A percentile compares a stretch with the other conserved stretches of the same genome.
Evolutionary conservation across 352 stramenopile species (phyloP).

Genomic region (Pythium biforme): DNA sequence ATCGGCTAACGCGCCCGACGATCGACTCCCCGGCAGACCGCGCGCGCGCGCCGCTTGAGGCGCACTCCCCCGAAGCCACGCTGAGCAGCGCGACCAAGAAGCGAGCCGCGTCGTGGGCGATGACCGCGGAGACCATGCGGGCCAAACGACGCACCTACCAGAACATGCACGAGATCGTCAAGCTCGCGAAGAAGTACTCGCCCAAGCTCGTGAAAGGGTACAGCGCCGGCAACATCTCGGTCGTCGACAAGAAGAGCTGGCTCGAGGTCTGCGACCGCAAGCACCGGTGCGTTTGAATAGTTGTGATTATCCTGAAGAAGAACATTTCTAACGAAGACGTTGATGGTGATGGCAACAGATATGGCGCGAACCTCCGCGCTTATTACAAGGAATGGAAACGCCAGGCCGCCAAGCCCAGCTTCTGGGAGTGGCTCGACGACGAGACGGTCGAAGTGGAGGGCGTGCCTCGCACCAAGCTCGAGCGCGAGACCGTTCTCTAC

Average conservation of each 20-base stretch:
- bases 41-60: constrained; percentile 2
- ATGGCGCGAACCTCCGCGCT: constrained; percentile 95
- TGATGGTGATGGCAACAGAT: constrained; percentile 49
- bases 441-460: constrained; percentile 83
- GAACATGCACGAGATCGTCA: constrained; percentile 89
- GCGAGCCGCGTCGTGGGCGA: constrained; percentile 31
- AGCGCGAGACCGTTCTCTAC: constrained; percentile 95
- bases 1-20: constrained; percentile 37
- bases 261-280: constrained; percentile 88
- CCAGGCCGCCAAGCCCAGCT: constrained; percentile 72
- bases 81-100: constrained; percentile 27
- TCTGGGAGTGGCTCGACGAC: constrained; percentile 89
- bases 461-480: constrained; percentile 90
- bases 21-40: neutral
- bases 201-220: constrained; percentile 87
- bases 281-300: constrained; percentile 51
- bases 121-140: constrained; percentile 75
- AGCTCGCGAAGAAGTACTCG: constrained; percentile 87
- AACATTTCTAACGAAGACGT: neutral
- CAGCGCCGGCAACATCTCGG: constrained; percentile 87
- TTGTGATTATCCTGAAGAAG: neutral
- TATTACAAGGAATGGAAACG: constrained; percentile 98
- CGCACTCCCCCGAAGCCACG: constrained; percentile 8
- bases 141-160: constrained; percentile 78
- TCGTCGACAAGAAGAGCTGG: constrained; percentile 91